A percentile compares a stretch with the other conserved stretches of the same genome.
These are phyloP conservation scores for Berberis vulgaris DNA, from an alignment of 164 flowering plant genomes.

Conservation along the genomic window DNA sequence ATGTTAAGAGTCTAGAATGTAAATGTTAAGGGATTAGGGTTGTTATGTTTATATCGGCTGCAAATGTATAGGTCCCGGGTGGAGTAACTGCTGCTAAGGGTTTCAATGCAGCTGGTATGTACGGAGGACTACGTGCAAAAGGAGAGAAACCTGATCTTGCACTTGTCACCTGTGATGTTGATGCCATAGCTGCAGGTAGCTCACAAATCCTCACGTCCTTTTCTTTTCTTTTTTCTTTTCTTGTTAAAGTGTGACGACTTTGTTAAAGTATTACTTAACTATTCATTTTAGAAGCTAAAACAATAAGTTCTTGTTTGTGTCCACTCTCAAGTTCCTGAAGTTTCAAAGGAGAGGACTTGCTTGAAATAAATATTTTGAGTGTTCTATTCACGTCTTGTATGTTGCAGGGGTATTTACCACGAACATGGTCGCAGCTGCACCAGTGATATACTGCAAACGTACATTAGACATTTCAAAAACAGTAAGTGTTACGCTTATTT, in stretches of 20 bases:
- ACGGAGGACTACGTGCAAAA: slow-evolving; percentile 78
- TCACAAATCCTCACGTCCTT: not conserved
- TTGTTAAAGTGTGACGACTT: not conserved
- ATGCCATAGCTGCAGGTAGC: slow-evolving; percentile 81
- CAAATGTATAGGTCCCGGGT: slow-evolving; percentile 54
- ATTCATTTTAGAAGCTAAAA: no score
- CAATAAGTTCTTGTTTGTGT: no score
- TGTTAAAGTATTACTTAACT: no score
- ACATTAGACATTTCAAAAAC: slow-evolving; percentile 40
- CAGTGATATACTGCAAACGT: slow-evolving; percentile 68
- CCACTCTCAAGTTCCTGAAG: no score
- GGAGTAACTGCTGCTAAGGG: slow-evolving; percentile 96
- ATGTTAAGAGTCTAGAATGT: not conserved
- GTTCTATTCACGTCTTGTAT: not conserved
- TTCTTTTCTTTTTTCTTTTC: not conserved
- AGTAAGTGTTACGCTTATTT: slow-evolving; percentile 31
- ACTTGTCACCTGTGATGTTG: slow-evolving; percentile 86
- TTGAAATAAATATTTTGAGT: no score
- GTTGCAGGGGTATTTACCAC: slow-evolving; percentile 78
- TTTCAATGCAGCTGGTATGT: slow-evolving; percentile 87
- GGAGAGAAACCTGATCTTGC: slow-evolving; percentile 97
- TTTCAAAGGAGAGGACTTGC: no score
- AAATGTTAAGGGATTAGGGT: not conserved
- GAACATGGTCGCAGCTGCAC: slow-evolving; percentile 95
- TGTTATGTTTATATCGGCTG: not conserved